Evolutionary conservation across 768 basidiomycete genomes (phyloP).

Genomic region (Coprinopsis strossmayeri): DNA sequence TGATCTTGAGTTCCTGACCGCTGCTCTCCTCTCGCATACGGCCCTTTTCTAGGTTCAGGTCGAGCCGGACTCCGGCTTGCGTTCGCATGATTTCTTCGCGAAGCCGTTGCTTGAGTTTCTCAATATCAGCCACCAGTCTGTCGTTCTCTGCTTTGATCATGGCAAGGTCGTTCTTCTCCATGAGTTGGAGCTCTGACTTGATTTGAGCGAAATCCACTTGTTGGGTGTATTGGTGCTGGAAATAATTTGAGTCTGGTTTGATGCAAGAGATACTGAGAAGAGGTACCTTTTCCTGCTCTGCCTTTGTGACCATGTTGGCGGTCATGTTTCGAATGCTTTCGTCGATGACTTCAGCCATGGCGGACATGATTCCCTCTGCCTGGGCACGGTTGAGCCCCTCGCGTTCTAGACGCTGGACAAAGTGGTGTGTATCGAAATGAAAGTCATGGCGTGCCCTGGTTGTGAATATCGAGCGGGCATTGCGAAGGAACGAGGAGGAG

Average conservation of each 20-base stretch:
- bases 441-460: slow-evolving; percentile 36
- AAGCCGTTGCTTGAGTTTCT: slow-evolving; percentile 90
- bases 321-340: slow-evolving; percentile 97
- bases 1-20: slow-evolving; percentile 91
- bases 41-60: slow-evolving; percentile 95
- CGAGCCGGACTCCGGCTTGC: slow-evolving; percentile 88
- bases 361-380: slow-evolving; percentile 95
- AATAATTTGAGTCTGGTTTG: not conserved
- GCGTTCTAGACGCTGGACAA: slow-evolving; percentile 83
- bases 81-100: slow-evolving; percentile 89
- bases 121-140: slow-evolving; percentile 83
- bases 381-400: slow-evolving; percentile 88
- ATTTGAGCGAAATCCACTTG: slow-evolving; percentile 96
- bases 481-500: slow-evolving; percentile 6
- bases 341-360: slow-evolving; percentile 95
- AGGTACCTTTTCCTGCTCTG: slow-evolving; percentile 93
- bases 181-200: slow-evolving; percentile 92
- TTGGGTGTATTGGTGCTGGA: slow-evolving; percentile 85
- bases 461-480: slow-evolving; percentile 24
- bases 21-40: slow-evolving; percentile 90
- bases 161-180: slow-evolving; percentile 94
- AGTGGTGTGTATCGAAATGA: slow-evolving; percentile 95
- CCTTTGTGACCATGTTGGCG: slow-evolving; percentile 91
- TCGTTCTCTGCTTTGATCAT: slow-evolving; percentile 97
- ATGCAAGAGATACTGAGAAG: not conserved